Percentiles rank a stretch among this genome's conserved stretches.
phyloP scores from a whole-genome alignment of 176 grass and related monocot genomes.

The Echinochloa phyllopogon region DNA sequence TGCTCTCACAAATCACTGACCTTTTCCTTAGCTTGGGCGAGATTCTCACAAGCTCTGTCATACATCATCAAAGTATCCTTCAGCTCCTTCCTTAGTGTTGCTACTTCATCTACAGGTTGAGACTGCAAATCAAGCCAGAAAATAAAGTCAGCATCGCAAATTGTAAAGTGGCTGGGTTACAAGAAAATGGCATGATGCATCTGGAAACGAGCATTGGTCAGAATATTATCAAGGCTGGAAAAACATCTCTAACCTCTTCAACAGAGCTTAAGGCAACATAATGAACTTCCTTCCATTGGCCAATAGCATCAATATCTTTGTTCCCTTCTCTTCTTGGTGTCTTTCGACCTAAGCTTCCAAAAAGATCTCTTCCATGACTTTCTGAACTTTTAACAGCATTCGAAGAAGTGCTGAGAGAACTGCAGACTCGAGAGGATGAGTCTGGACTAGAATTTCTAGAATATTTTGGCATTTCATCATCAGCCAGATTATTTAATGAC shows the following conservation, averaged over 20 bases:
- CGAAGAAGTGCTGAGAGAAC: constrained; percentile 38
- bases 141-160: constrained; percentile 32
- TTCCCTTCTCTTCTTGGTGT: constrained; percentile 42
- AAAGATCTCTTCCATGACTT: constrained; percentile 40
- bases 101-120: constrained; percentile 62
- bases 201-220: constrained; percentile 18
- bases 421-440: constrained; percentile 27
- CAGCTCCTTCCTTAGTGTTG: constrained; percentile 63
- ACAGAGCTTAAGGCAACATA: constrained; percentile 43
- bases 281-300: constrained; percentile 42
- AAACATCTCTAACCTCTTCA: constrained; percentile 46
- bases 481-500: constrained; percentile 42
- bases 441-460: constrained; percentile 32
- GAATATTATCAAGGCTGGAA: constrained; percentile 19
- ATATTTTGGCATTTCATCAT: constrained; percentile 37
- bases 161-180: neutral
- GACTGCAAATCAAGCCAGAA: constrained; percentile 52
- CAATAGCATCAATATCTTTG: constrained; percentile 30
- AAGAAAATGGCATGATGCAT: constrained; percentile 18
- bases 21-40: constrained; percentile 61
- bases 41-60: constrained; percentile 68
- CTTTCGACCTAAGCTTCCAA: constrained; percentile 44
- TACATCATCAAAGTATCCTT: constrained; percentile 62
- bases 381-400: constrained; percentile 58
- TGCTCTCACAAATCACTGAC: constrained; percentile 29